Evolutionary conservation across 2,329 filamentous ascomycete species (phyloP), one percentile per base, ranked within the genome.

Genomic region (Blastomyces parvus): DNA sequence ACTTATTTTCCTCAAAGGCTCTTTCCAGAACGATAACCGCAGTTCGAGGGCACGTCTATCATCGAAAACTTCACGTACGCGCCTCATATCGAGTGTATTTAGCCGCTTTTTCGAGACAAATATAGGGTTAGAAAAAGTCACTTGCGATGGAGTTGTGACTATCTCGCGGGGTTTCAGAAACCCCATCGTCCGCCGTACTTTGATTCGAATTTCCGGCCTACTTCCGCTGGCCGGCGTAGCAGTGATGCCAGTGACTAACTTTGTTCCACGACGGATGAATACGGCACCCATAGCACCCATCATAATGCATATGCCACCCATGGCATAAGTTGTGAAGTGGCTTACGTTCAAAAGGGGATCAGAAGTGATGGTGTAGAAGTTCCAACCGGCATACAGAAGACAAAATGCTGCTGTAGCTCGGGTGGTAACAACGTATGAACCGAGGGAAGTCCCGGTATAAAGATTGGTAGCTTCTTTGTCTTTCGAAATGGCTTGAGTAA

Each of bases 381-480:
- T 82, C 68, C 80, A 77, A 57, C 77, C 74, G 1, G 81, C 79
- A 69, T 81, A 84, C 46, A 73, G 67, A 63, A 84, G 78, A 72
- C 81, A 84, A 69, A 83, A 82, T 27, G 79, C 65, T 1, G 82
- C 82, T 33, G 83, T 81, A 17, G 77, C 73, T 73, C 86, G 86
- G 70, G 84, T 84, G 56, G 83, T 82, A 67, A 83, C 71, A 66
- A 87, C 81, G 73, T 86, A 88, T 74, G 81, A 80, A 63, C 82
- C 82, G 69, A 89, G 86, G 0, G 85, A 85, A 17, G 85, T 84
- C 1, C 83, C 82, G 69, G 86, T 80, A 77, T 88, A 90, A 53
- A 90, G 78, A 2, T 83, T 74, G 8, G 87, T 85, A 5, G 83
- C 80, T 1, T 79, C 75, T n/a, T 79, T 70, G 66, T 84, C 83